Conservation (phyloP, 2,329 filamentous ascomycete genomes). For the Graphilbum sp. region DNA sequence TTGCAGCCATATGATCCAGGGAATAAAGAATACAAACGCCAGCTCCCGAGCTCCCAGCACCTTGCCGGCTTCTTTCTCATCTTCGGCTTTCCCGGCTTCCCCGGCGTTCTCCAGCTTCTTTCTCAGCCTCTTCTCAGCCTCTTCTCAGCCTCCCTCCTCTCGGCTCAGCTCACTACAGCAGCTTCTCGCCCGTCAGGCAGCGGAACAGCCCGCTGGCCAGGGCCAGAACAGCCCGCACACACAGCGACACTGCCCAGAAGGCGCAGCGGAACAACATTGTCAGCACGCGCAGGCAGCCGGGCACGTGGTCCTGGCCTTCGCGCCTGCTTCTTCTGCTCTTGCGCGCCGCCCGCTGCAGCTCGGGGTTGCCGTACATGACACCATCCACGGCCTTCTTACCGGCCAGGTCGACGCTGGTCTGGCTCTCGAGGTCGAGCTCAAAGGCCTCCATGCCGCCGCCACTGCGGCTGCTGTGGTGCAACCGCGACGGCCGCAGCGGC, state of each 20-base stretch:
- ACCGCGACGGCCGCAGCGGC: constrained; percentile 2
- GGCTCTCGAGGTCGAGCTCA: constrained; percentile 48
- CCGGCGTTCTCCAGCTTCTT: no score
- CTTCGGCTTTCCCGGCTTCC: no score
- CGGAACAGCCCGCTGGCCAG: constrained; percentile 34
- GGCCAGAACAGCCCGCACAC: constrained; percentile 34
- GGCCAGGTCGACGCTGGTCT: constrained; percentile 27
- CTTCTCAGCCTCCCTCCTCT: no score
- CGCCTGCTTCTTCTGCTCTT: neutral
- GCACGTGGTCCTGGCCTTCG: constrained; percentile 25
- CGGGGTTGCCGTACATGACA: neutral
- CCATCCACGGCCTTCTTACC: constrained; percentile 21
- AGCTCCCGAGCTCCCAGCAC: no score
- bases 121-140: no score
- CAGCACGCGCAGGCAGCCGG: constrained; percentile 29
- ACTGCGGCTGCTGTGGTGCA: neutral
- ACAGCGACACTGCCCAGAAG: constrained; percentile 39
- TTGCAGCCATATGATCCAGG: no score
- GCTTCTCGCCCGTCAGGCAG: constrained; percentile 29
- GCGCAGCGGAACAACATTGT: constrained; percentile 40
- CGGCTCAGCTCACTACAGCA: no score
- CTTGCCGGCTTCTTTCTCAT: no score
- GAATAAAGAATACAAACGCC: no score
- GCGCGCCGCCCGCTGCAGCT: neutral
- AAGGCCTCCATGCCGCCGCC: constrained; percentile 34